These are phyloP conservation scores for Solanum infundibuliforme DNA, from an alignment of 257 asterid species.

Conservation along the genomic window DNA sequence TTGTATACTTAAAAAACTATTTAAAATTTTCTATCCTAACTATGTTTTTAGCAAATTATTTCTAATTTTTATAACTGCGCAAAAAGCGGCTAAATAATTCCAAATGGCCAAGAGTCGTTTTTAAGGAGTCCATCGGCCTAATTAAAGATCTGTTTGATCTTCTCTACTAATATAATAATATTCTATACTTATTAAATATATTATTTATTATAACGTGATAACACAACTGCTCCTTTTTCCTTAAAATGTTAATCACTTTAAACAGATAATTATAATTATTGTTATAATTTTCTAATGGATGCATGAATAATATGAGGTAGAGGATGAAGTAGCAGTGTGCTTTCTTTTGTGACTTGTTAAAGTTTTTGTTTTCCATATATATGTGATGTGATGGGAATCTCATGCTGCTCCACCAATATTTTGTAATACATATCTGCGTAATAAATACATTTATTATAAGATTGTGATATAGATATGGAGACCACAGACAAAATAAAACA, in stretches of 20 bases:
- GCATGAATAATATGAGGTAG: background rate
- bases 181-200: background rate
- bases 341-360: background rate
- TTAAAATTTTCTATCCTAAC: background rate
- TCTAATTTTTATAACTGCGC: background rate
- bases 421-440: background rate
- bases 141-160: background rate
- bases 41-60: background rate
- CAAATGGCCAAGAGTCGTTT: background rate
- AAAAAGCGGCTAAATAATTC: background rate
- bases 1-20: no score
- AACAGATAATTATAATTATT: background rate
- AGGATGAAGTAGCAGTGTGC: background rate
- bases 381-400: constrained; percentile 8
- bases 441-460: background rate
- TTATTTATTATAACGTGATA: background rate
- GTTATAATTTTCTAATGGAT: background rate
- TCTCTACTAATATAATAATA: background rate
- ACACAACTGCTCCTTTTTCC: background rate
- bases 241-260: background rate
- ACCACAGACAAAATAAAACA: background rate
- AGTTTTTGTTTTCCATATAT: background rate
- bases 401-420: background rate
- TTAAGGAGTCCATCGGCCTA: background rate
- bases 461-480: background rate